These are phyloP conservation scores for Mallotus nudiflorus DNA, from an alignment of 345 rosid species.

Conservation along the genomic window DNA sequence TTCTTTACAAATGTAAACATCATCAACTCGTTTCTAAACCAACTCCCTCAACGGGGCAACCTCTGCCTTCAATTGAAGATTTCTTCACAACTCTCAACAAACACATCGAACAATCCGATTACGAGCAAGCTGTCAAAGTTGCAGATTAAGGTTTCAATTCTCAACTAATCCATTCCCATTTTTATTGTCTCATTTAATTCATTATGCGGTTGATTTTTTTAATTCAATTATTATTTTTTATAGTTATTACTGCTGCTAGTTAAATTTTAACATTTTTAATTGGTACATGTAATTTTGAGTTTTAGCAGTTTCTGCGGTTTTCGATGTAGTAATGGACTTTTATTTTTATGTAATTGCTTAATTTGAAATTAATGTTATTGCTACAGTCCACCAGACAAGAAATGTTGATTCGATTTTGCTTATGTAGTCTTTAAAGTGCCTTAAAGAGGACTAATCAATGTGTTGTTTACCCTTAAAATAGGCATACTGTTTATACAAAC, in stretches of 20 bases:
- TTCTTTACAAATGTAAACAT: neutral
- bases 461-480: conserved; percentile 14
- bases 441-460: neutral
- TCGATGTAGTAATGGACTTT: no score
- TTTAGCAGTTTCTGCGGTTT: no score
- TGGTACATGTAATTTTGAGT: no score
- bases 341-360: no score
- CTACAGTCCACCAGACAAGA: no score
- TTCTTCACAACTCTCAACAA: conserved; percentile 12
- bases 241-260: conserved; percentile 66
- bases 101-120: conserved; percentile 10
- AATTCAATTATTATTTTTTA: no score
- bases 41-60: neutral
- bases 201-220: no score
- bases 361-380: no score
- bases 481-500: conserved; percentile 96
- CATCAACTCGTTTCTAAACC: conserved; percentile 1
- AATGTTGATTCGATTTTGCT: no score
- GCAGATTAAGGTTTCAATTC: conserved; percentile 13
- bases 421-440: neutral
- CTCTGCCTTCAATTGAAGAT: conserved; percentile 18
- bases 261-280: no score
- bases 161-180: neutral
- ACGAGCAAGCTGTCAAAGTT: conserved; percentile 6
- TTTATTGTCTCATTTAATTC: no score